phyloP scores from a whole-genome alignment of 2,329 filamentous ascomycete species.

The Penicillium vulpinum region DNA sequence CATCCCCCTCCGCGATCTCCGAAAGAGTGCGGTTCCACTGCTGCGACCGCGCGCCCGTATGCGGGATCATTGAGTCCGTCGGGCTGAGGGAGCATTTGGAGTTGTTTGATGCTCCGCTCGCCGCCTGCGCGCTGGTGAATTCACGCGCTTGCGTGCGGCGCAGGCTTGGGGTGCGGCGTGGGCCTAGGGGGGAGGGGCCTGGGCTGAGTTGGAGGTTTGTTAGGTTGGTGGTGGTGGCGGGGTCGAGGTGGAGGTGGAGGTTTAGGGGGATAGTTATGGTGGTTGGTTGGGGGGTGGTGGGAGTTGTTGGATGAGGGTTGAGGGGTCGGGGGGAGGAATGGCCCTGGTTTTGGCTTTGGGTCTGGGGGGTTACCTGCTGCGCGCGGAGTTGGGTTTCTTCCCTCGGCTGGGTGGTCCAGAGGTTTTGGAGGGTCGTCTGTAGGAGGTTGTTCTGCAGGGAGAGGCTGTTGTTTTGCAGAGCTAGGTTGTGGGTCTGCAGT shows the following conservation, averaged over 20 bases:
- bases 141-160: background rate
- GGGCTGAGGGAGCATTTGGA: background rate
- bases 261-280: background rate
- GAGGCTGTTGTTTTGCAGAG: conserved; percentile 8
- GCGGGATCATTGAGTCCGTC: background rate
- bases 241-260: background rate
- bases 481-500: background rate
- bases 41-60: background rate
- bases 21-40: background rate
- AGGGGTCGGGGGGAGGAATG: background rate
- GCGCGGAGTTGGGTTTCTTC: background rate
- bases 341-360: background rate
- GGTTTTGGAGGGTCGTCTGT: conserved; percentile 1
- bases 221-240: background rate
- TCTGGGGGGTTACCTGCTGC: background rate
- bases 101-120: background rate
- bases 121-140: background rate
- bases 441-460: conserved; percentile 10
- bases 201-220: background rate
- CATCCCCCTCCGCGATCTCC: background rate
- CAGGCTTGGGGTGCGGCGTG: background rate
- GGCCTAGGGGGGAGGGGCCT: background rate
- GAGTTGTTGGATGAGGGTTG: background rate
- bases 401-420: background rate
- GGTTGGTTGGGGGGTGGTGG: background rate